A percentile compares a stretch with the other conserved stretches of the same genome.
These are phyloP conservation scores for Hyphopichia homilentoma DNA, from an alignment of 805 yeast species.

Conservation along the genomic window DNA sequence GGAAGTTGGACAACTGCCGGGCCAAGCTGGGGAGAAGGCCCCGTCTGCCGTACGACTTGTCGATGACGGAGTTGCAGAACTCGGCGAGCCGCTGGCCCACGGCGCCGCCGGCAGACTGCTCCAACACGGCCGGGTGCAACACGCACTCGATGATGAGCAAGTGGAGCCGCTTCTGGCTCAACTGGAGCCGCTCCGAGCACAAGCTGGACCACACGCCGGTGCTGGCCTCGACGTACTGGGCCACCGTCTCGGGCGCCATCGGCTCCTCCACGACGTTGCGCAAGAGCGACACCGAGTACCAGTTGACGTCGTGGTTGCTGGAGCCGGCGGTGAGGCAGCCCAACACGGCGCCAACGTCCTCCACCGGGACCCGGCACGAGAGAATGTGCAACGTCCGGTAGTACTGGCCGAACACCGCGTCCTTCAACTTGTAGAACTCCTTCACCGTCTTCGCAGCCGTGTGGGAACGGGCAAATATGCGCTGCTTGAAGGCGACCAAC, in stretches of 20 bases:
- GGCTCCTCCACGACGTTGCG: constrained; percentile 8
- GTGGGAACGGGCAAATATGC: constrained; percentile 16
- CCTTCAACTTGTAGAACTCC: constrained; percentile 42
- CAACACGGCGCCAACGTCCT: constrained; percentile 6
- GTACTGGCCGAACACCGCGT: constrained; percentile 32
- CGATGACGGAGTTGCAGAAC: constrained; percentile 43
- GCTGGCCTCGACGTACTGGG: constrained; percentile 29
- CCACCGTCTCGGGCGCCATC: constrained; percentile 4
- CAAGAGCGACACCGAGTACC: constrained; percentile 19
- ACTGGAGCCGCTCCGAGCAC: constrained; percentile 54
- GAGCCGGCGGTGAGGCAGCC: constrained; percentile 14
- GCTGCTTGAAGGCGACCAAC: constrained; percentile 15
- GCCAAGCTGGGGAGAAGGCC: constrained; percentile 62
- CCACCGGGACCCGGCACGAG: background rate
- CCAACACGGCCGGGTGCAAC: constrained; percentile 40
- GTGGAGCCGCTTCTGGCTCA: constrained; percentile 66
- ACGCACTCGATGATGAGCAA: constrained; percentile 48
- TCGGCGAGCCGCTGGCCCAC: constrained; percentile 22
- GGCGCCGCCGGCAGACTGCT: constrained; percentile 25
- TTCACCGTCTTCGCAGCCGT: constrained; percentile 18
- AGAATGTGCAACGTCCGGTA: constrained; percentile 8
- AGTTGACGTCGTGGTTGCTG: constrained; percentile 21
- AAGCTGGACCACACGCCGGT: constrained; percentile 56
- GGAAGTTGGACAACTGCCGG: constrained; percentile 42
- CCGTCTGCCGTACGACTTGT: constrained; percentile 58